Evolutionary conservation across 2,329 filamentous ascomycete species (phyloP).

Genomic region (Ceratocystis ficicola): DNA sequence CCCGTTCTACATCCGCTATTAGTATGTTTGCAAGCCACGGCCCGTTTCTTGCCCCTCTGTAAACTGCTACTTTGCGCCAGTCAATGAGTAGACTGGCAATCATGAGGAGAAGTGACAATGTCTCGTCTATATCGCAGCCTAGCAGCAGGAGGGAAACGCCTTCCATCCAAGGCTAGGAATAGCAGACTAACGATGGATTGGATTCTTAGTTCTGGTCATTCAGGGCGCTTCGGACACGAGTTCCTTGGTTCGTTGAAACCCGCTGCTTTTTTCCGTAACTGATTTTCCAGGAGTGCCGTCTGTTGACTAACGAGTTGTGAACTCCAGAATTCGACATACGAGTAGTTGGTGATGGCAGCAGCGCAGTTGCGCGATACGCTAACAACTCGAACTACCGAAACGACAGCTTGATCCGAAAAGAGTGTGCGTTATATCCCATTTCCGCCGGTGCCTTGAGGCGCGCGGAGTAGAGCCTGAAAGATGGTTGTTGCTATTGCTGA

Average conservation of each 20-base stretch:
- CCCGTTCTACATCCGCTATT: conserved; percentile 92
- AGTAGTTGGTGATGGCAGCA: conserved; percentile 81
- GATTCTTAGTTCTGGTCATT: conserved; percentile 72
- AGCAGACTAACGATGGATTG: background rate
- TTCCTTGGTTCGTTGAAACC: conserved; percentile 60
- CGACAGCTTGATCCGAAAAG: conserved; percentile 96
- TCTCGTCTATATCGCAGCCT: background rate
- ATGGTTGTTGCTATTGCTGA: background rate
- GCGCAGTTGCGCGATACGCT: conserved; percentile 87
- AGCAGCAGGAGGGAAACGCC: too few species aligned
- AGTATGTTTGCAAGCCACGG: conserved; percentile 47
- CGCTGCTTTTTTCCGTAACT: too few species aligned
- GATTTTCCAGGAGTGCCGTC: conserved; percentile 14
- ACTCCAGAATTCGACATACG: conserved; percentile 84
- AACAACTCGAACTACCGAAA: conserved; percentile 99
- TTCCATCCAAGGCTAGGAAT: too few species aligned
- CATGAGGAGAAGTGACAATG: conserved; percentile 12
- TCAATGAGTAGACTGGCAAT: conserved; percentile 10
- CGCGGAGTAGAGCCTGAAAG: too few species aligned
- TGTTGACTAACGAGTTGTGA: background rate
- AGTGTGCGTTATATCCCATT: conserved; percentile 53
- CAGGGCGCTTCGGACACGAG: conserved; percentile 93
- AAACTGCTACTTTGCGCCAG: background rate
- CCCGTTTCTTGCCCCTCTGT: background rate
- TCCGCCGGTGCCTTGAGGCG: background rate